Evolutionary conservation across 176 grass and related monocot species (phyloP).

Genomic region (Canna indica): DNA sequence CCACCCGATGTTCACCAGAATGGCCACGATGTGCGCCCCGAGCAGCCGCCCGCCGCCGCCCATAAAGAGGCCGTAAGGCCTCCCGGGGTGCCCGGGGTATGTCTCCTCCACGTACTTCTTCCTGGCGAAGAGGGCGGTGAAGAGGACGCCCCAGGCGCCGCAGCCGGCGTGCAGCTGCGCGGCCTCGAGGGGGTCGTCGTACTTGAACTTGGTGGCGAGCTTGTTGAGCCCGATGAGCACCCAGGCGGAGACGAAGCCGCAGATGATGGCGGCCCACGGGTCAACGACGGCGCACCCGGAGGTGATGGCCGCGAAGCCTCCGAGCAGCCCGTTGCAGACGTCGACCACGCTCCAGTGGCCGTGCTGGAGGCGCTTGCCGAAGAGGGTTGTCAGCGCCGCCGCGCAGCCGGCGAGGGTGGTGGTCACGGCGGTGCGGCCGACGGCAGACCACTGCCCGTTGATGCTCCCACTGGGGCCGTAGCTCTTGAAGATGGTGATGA

Average conservation of each 20-base stretch:
- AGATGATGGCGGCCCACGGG: conserved; percentile 17
- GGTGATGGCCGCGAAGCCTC: conserved; percentile 15
- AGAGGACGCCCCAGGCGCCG: conserved; percentile 17
- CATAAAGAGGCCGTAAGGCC: conserved; percentile 13
- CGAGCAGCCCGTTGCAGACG: conserved; percentile 15
- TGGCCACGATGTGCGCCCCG: conserved; percentile 9
- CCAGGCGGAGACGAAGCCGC: conserved; percentile 19
- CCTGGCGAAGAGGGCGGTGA: conserved; percentile 11
- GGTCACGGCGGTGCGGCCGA: conserved; percentile 13
- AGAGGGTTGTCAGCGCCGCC: conserved; percentile 12
- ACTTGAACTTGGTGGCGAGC: conserved; percentile 8
- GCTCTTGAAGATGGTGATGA: conserved; percentile 12
- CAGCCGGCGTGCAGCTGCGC: conserved; percentile 9
- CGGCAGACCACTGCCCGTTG: conserved; percentile 17
- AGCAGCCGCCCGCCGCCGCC: conserved; percentile 6
- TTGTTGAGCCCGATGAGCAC: conserved; percentile 9
- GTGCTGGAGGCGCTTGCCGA: conserved; percentile 8
- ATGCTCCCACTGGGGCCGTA: conserved; percentile 3
- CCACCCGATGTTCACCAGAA: conserved; percentile 8
- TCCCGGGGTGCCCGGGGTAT: not conserved
- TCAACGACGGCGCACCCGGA: conserved; percentile 17
- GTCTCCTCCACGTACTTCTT: conserved; percentile 12
- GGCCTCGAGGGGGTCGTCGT: conserved; percentile 11
- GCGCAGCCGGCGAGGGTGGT: conserved; percentile 16
- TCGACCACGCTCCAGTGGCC: conserved; percentile 17